These are phyloP conservation scores for Mallotus japonicus DNA, from an alignment of 441 rosid species.

Conservation along the genomic window DNA sequence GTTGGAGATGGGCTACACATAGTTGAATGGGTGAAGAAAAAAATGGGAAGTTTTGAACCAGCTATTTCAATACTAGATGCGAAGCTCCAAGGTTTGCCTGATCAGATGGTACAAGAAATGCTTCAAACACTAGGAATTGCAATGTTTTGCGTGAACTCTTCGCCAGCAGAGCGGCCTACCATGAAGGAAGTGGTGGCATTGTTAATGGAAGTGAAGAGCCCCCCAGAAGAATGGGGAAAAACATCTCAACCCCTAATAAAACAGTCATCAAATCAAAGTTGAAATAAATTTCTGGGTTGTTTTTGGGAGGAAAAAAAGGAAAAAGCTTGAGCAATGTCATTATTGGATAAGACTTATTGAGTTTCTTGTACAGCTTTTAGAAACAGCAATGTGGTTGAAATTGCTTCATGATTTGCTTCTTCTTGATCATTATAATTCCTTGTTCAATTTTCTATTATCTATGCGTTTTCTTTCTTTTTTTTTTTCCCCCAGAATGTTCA, in stretches of 20 bases:
- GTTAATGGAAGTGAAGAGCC: constrained; percentile 84
- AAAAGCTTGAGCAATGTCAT: constrained; percentile 19
- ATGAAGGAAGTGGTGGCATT: constrained; percentile 95
- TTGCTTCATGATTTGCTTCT: constrained; percentile 18
- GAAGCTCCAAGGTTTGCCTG: constrained; percentile 78
- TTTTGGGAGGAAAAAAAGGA: constrained; percentile 14
- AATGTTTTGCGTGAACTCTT: constrained; percentile 89
- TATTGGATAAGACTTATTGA: constrained; percentile 31
- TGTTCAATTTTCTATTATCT: neutral
- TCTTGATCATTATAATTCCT: neutral
- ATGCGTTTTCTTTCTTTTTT: constrained; percentile 10
- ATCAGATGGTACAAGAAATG: constrained; percentile 93
- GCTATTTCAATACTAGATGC: constrained; percentile 64
- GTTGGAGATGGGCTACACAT: constrained; percentile 80
- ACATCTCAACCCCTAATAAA: constrained; percentile 87
- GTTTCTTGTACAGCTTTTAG: constrained; percentile 53
- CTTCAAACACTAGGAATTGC: constrained; percentile 91
- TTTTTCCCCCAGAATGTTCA: neutral
- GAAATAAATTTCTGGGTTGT: constrained; percentile 13
- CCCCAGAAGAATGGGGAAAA: constrained; percentile 89
- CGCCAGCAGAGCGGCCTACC: constrained; percentile 78
- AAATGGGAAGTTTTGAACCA: constrained; percentile 94
- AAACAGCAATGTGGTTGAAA: constrained; percentile 37
- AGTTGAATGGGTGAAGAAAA: constrained; percentile 92
- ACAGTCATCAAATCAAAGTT: constrained; percentile 59